Evolutionary conservation across 371 early-diverging fungal genomes (phyloP).

Genomic region (Basidiobolus meristosporus): DNA sequence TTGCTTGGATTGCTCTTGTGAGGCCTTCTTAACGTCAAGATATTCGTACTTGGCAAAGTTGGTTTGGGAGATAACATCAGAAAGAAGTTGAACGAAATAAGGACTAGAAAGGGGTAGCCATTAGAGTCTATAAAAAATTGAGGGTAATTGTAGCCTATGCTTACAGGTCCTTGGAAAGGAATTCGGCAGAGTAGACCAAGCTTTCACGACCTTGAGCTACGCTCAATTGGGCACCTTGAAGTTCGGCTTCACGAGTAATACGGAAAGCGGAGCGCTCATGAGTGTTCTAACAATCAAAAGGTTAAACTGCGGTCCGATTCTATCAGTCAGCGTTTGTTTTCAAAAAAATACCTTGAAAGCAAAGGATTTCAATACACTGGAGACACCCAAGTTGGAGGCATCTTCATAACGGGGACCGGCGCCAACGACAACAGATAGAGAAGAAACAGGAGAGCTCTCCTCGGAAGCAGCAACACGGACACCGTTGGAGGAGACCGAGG

Average conservation of each 20-base stretch:
- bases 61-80: constrained; percentile 55
- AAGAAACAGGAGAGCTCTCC: constrained; percentile 44
- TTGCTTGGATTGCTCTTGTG: constrained; percentile 42
- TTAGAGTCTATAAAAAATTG: not conserved
- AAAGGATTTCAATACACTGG: constrained; percentile 80
- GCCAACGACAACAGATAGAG: constrained; percentile 70
- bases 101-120: constrained; percentile 11
- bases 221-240: constrained; percentile 73
- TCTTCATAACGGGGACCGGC: constrained; percentile 80
- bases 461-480: constrained; percentile 8
- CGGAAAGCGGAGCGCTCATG: constrained; percentile 72
- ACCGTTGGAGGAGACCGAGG: not conserved
- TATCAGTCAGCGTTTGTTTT: not conserved
- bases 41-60: constrained; percentile 79
- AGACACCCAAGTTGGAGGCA: constrained; percentile 46
- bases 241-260: constrained; percentile 78
- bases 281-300: constrained; percentile 31
- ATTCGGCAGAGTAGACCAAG: constrained; percentile 68
- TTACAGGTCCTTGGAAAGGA: constrained; percentile 80
- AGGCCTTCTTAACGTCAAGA: constrained; percentile 40
- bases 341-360: constrained; percentile 61
- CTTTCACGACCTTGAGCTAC: constrained; percentile 66
- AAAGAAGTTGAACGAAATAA: constrained; percentile 70
- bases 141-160: constrained; percentile 27
- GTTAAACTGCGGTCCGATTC: not conserved